These are phyloP conservation scores for Ophiostoma australiae DNA, from an alignment of 2,329 filamentous ascomycete species.

Conservation along the genomic window DNA sequence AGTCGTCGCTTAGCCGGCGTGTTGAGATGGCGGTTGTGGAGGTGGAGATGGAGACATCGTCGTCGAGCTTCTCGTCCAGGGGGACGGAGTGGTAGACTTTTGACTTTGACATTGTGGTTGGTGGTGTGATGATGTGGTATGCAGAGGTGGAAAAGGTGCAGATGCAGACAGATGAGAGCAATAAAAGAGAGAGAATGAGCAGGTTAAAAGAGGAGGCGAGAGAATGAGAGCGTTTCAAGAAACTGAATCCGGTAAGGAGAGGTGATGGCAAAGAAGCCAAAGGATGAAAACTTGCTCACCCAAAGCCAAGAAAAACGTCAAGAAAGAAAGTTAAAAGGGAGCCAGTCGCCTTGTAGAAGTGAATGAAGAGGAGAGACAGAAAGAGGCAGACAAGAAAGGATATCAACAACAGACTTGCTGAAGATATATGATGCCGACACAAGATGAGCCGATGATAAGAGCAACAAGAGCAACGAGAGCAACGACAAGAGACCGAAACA, in stretches of 20 bases:
- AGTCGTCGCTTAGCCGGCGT: constrained; percentile 23
- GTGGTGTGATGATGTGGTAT: not conserved
- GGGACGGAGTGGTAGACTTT: constrained; percentile 36
- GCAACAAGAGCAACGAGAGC: not conserved
- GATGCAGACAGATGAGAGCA: not conserved
- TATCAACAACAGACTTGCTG: constrained; percentile 14
- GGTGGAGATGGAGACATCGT: constrained; percentile 17
- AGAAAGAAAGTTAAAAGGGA: constrained; percentile 14
- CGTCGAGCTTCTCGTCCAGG: constrained; percentile 36
- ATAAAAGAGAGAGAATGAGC: constrained; percentile 13
- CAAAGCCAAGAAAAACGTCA: constrained; percentile 3
- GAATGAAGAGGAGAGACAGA: not conserved
- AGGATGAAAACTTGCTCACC: constrained; percentile 13
- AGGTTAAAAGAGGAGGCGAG: constrained; percentile 9
- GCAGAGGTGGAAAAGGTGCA: not conserved
- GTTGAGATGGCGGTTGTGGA: constrained; percentile 9
- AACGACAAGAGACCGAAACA: constrained; percentile 5
- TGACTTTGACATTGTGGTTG: constrained; percentile 30
- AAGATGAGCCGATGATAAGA: constrained; percentile 8
- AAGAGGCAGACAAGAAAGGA: constrained; percentile 6
- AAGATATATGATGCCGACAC: constrained; percentile 10
- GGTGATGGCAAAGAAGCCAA: constrained; percentile 3
- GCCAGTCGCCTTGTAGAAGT: constrained; percentile 7
- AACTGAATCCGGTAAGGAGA: constrained; percentile 3
- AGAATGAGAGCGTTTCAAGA: constrained; percentile 13